phyloP scores from a whole-genome alignment of 805 yeast species.

The Danielia oregonensis region DNA sequence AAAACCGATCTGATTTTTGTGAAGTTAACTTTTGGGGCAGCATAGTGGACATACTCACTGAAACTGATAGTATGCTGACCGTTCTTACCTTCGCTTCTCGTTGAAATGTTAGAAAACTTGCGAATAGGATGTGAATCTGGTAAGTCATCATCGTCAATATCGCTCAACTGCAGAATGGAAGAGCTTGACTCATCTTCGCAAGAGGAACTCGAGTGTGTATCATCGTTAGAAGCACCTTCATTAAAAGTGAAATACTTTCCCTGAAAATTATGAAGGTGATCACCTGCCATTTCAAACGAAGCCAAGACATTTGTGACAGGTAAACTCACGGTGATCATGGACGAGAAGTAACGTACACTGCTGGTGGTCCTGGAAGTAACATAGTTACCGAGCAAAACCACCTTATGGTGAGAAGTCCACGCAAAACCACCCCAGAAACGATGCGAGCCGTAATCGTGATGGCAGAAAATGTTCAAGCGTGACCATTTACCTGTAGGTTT shows the following conservation, averaged over 20 bases:
- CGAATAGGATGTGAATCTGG: conserved; percentile 18
- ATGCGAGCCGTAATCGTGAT: conserved; percentile 52
- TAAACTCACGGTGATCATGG: conserved; percentile 47
- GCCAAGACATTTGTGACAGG: conserved; percentile 52
- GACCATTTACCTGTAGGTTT: conserved; percentile 62
- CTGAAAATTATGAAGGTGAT: conserved; percentile 13
- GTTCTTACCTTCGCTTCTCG: conserved; percentile 16
- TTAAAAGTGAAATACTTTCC: conserved; percentile 11
- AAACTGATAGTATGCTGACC: conserved; percentile 38
- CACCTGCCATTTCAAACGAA: conserved; percentile 38
- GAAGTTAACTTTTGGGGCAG: conserved; percentile 66
- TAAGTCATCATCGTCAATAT: conserved; percentile 9
- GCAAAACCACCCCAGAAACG: conserved; percentile 65
- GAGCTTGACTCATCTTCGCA: conserved; percentile 11
- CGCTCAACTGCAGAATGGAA: conserved; percentile 11
- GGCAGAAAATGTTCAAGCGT: conserved; percentile 49
- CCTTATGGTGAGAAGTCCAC: conserved; percentile 78
- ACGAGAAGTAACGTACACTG: conserved; percentile 45
- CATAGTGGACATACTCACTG: conserved; percentile 69
- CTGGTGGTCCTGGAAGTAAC: conserved; percentile 45
- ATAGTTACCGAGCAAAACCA: conserved; percentile 54
- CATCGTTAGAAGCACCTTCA: neutral
- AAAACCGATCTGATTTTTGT: conserved; percentile 67
- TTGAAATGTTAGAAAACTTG: conserved; percentile 19
- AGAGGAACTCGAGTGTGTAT: conserved; percentile 1